phyloP scores from a whole-genome alignment of 148 eudicot genomes.

The Euryodendron excelsum region DNA sequence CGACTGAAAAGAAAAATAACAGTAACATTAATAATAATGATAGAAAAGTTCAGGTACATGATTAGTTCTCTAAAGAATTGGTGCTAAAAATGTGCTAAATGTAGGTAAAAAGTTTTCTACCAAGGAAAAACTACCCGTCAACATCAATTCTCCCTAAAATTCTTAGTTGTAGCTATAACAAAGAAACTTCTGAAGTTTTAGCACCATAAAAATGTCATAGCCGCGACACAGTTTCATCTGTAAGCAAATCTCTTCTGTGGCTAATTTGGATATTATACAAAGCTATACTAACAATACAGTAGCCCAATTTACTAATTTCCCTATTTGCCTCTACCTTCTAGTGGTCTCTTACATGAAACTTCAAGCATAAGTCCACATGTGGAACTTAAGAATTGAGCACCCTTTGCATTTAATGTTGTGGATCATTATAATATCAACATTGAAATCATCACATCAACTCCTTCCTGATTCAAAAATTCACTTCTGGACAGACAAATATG shows the following conservation, averaged over 20 bases:
- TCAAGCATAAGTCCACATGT: neutral
- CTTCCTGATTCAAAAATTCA: neutral
- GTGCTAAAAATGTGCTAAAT: neutral
- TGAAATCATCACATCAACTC: neutral
- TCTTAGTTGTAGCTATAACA: neutral
- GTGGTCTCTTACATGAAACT: neutral
- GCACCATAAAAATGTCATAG: neutral
- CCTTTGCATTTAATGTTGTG: neutral
- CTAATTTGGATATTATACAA: neutral
- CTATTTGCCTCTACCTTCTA: neutral
- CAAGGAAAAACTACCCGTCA: neutral
- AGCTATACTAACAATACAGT: neutral
- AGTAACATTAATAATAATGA: neutral
- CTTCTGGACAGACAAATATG: neutral
- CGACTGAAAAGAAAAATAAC: constrained; percentile 48
- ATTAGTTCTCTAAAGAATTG: neutral
- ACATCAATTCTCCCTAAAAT: neutral
- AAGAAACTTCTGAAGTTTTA: neutral
- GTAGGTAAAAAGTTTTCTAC: neutral
- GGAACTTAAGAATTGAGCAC: neutral
- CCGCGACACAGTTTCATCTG: neutral
- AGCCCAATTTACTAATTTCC: neutral
- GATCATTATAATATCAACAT: neutral
- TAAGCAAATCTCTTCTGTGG: neutral
- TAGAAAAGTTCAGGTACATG: neutral